Percentiles rank a stretch among this genome's conserved stretches.
Conservation (phyloP, 176 grass and related monocot genomes). For the Eleusine indica region DNA sequence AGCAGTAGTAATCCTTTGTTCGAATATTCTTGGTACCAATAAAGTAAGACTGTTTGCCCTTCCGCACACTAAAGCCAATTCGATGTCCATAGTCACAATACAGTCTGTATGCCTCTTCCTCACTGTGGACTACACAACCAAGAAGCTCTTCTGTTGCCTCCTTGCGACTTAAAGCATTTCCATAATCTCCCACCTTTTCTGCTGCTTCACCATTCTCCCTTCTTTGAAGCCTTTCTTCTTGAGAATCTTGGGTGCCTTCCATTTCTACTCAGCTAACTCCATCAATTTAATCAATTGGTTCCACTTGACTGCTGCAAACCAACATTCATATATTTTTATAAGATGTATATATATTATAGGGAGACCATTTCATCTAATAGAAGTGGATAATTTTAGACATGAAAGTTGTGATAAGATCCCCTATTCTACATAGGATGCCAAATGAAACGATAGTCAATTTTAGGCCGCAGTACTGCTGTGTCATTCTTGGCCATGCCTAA, state of each 20-base stretch:
- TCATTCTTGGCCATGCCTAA: not conserved
- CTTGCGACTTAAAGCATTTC: conserved; percentile 56
- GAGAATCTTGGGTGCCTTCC: conserved; percentile 43
- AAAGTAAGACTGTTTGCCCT: conserved; percentile 89
- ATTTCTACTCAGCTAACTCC: conserved; percentile 47
- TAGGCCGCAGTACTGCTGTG: not conserved
- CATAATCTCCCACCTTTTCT: conserved; percentile 48
- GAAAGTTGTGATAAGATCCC: not conserved
- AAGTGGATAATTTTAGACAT: not conserved
- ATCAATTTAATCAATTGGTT: conserved; percentile 34
- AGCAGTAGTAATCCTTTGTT: conserved; percentile 92
- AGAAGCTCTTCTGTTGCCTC: conserved; percentile 69
- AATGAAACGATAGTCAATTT: not conserved
- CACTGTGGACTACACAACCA: conserved; percentile 72
- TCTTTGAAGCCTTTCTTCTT: conserved; percentile 57
- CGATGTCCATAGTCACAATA: conserved; percentile 90
- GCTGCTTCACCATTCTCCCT: conserved; percentile 54
- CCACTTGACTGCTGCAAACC: not conserved
- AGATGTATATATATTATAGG: conserved; percentile 6
- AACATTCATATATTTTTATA: not conserved
- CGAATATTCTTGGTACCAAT: conserved; percentile 80
- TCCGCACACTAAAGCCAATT: conserved; percentile 83
- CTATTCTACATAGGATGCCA: not conserved
- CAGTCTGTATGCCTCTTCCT: conserved; percentile 79
- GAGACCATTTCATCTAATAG: not conserved